Evolutionary conservation across 495 filamentous ascomycete species (phyloP).

Genomic region (Annulohypoxylon moriforme): DNA sequence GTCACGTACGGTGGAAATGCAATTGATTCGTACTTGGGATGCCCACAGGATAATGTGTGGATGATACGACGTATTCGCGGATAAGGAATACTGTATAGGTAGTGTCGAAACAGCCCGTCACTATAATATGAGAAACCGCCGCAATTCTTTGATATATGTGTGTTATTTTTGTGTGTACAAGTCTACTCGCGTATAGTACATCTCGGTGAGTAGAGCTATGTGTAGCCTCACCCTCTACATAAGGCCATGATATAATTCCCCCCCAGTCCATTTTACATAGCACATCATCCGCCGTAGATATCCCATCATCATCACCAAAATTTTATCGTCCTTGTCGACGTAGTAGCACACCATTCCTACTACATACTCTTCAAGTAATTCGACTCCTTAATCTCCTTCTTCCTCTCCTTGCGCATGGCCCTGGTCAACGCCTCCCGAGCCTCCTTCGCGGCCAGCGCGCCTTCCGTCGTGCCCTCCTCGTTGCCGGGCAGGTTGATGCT

Average conservation of each 20-base stretch:
- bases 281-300: background rate
- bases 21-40: background rate
- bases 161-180: slow-evolving; percentile 20
- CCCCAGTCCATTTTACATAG: background rate
- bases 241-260: background rate
- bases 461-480: slow-evolving; percentile 66
- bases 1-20: background rate
- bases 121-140: background rate
- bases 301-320: background rate
- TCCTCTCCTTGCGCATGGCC: slow-evolving; percentile 76
- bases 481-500: slow-evolving; percentile 80
- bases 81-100: background rate
- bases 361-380: slow-evolving; percentile 93
- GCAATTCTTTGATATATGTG: slow-evolving; percentile 3
- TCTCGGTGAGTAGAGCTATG: slow-evolving; percentile 23
- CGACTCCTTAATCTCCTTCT: slow-evolving; percentile 84
- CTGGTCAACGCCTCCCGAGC: slow-evolving; percentile 74
- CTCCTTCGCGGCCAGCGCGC: slow-evolving; percentile 66
- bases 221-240: background rate
- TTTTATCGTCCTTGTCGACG: background rate
- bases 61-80: background rate
- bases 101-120: background rate
- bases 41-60: background rate
- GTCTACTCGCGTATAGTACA: slow-evolving; percentile 28
- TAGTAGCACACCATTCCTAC: slow-evolving; percentile 53